These are phyloP conservation scores for Cucurbita argyrosperma DNA, from an alignment of 306 rosid species.

Conservation along the genomic window DNA sequence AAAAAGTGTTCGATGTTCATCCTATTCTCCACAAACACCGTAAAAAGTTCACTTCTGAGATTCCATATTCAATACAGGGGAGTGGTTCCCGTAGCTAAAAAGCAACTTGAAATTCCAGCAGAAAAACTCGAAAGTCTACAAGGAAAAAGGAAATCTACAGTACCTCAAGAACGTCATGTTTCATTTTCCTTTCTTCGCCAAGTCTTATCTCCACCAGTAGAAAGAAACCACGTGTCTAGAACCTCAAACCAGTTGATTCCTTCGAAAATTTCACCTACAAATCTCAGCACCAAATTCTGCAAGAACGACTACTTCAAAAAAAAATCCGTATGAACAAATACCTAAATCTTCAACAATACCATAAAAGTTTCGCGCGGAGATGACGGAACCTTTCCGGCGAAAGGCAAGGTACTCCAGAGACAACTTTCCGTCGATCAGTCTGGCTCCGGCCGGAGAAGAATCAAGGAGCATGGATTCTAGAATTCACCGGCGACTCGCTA, in stretches of 20 bases:
- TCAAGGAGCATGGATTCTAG: not conserved
- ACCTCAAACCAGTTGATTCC: not conserved
- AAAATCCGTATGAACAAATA: not conserved
- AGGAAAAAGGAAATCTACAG: not conserved
- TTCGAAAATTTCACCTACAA: not conserved
- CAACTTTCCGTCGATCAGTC: not conserved
- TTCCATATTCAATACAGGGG: not conserved
- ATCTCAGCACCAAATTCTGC: not conserved
- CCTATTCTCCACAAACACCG: not conserved
- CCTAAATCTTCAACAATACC: not conserved
- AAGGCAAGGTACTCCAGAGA: not conserved
- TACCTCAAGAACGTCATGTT: not conserved
- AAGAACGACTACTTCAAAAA: not conserved
- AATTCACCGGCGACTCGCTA: conserved; percentile 1
- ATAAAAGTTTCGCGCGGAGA: not conserved
- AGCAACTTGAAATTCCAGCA: not conserved
- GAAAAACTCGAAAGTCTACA: not conserved
- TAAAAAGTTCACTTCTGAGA: not conserved
- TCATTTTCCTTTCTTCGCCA: not conserved
- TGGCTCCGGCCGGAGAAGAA: not conserved
- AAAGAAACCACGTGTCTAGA: not conserved
- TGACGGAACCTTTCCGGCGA: not conserved
- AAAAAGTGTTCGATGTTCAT: not conserved
- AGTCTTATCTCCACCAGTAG: not conserved
- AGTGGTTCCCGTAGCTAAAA: not conserved